phyloP scores from a whole-genome alignment of 2,329 filamentous ascomycete species.

The Hypoxylon sp. region DNA sequence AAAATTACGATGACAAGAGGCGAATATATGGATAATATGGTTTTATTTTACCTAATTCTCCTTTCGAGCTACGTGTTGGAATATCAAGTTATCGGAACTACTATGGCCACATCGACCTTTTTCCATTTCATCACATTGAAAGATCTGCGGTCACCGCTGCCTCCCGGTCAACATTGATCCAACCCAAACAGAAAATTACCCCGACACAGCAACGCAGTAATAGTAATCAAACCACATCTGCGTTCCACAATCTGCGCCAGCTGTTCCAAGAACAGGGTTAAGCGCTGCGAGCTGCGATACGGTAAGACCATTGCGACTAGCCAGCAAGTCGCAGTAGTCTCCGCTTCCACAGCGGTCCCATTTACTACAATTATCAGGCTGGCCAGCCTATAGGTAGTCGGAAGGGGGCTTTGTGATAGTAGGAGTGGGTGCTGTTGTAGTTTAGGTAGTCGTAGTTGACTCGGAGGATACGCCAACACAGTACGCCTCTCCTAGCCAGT shows the following conservation, averaged over 20 bases:
- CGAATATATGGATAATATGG: not conserved
- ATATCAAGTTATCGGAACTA: too few species aligned
- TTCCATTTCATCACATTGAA: too few species aligned
- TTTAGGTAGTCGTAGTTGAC: not conserved
- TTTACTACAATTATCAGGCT: not conserved
- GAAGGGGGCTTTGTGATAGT: conserved; percentile 6
- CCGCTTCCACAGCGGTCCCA: not conserved
- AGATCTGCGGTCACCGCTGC: too few species aligned
- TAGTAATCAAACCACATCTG: not conserved
- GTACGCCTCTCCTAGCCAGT: conserved; percentile 41
- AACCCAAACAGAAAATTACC: not conserved
- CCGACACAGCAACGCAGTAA: not conserved
- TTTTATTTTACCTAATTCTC: too few species aligned
- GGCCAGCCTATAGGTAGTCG: not conserved
- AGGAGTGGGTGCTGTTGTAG: conserved; percentile 2
- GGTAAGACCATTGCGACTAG: not conserved
- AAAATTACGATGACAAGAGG: conserved; percentile 1
- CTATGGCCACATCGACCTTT: too few species aligned
- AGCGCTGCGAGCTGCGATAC: not conserved
- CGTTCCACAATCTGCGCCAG: not conserved
- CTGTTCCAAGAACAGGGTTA: not conserved
- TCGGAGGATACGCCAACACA: conserved; percentile 35
- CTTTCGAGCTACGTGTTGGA: not conserved
- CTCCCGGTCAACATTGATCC: too few species aligned
- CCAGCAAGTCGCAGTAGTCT: not conserved